Conservation (phyloP, 768 basidiomycete species). For the Rhodotorula babjevae region DNA sequence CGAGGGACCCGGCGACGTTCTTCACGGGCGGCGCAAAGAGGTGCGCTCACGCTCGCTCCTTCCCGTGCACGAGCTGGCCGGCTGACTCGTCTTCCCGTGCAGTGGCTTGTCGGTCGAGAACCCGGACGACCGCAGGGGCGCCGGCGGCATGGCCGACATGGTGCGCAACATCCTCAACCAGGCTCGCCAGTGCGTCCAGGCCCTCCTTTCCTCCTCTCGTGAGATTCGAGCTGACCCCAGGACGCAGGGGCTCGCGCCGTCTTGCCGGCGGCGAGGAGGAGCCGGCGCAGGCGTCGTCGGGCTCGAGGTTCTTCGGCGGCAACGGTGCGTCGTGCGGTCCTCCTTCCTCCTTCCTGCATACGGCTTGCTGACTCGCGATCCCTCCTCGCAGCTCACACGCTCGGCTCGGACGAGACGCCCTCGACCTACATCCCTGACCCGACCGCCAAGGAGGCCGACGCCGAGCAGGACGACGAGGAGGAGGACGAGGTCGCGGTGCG, state of each 20-base stretch:
- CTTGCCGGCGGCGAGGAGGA: constrained; percentile 6
- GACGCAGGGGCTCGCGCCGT: constrained; percentile 3
- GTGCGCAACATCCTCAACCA: constrained; percentile 64
- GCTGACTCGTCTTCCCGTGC: constrained; percentile 1
- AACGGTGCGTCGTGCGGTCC: constrained; percentile 10
- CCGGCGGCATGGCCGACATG: constrained; percentile 48
- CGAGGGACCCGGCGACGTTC: constrained; percentile 58
- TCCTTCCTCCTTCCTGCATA: constrained; percentile 47
- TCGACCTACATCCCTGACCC: constrained; percentile 74
- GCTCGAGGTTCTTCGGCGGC: constrained; percentile 20
- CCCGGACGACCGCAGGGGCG: constrained; percentile 63
- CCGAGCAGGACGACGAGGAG: constrained; percentile 42
- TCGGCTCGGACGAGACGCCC: constrained; percentile 86
- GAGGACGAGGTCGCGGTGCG: constrained; percentile 63
- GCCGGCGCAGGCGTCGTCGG: not conserved
- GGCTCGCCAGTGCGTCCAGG: constrained; percentile 63
- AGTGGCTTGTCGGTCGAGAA: constrained; percentile 88
- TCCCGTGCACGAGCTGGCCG: too few relatives aligned
- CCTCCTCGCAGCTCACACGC: constrained; percentile 61
- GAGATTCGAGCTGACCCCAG: too few relatives aligned
- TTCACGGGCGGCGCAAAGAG: constrained; percentile 95
- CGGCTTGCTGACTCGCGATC: constrained; percentile 47
- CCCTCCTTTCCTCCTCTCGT: not conserved
- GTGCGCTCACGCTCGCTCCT: constrained; percentile 47
- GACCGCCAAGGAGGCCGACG: constrained; percentile 46